Evolutionary conservation across 164 flowering plant genomes (phyloP), one percentile per base, ranked within the genome.

Genomic region (Sedum album): DNA sequence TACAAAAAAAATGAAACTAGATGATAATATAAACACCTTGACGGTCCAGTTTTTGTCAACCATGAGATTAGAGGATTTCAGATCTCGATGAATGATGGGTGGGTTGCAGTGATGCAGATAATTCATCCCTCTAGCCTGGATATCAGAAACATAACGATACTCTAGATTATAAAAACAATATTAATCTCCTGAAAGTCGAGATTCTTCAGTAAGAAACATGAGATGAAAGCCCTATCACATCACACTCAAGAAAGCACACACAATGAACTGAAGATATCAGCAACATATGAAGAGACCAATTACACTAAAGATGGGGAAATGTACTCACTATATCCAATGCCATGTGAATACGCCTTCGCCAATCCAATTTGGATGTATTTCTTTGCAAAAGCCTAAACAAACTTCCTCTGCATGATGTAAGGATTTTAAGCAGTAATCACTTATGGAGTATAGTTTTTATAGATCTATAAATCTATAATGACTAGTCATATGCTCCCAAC

Each of bases 1-100:
- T n/a, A n/a, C n/a, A n/a, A n/a, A n/a, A n/a, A 48, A 48, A 69
- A 65, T 4, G n/a, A 55, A 66, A 65, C 18, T 28, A 60, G 6
- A 62, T 33, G 36, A 6, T 15, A 35, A 38, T 31, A 14, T 1
- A 14, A 33, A 72, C 25, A 95, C 99, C 96, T 95, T 95, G 66
- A 92, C 99, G 28, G 85, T 92, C 97, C 97, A 95, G 79, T 92
- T 90, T 76, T 75, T 90, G 74, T 95, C 99, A 68, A 95, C 97
- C 21, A 95, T 78, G 44, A 95, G 85, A 82, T 95, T 95, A 55
- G 99, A 92, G 51, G 99, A 87, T 82, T 95, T 95, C 74, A 95
- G 79, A 78, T 95, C 97, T 57, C 97, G 91, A 72, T 95, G 99
- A 60, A 95, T 78, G 70, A 95, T 89, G 25, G 96, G 97, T 28